Evolutionary conservation across 2,329 filamentous ascomycete genomes (phyloP).

Genomic region (Tolypocladium amazonense): DNA sequence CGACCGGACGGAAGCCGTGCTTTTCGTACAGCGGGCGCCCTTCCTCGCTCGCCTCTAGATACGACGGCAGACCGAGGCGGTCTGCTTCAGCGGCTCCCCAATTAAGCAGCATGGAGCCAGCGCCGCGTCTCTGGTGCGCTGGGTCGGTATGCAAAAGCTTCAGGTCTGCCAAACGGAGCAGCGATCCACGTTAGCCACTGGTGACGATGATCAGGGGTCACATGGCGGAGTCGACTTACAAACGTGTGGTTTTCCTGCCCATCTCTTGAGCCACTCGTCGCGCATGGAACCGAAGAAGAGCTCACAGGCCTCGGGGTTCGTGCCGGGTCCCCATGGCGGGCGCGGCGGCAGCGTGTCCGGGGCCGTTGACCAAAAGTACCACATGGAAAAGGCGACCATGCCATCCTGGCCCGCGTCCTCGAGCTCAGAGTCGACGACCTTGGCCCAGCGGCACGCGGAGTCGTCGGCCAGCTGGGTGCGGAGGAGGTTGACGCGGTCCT

Average conservation of each 20-base stretch:
- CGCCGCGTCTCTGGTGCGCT: slow-evolving; percentile 23
- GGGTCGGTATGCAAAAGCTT: slow-evolving; percentile 27
- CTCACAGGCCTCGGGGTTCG: slow-evolving; percentile 22
- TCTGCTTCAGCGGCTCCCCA: slow-evolving; percentile 25
- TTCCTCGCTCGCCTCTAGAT: slow-evolving; percentile 23
- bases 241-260: slow-evolving; percentile 19
- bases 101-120: slow-evolving; percentile 20
- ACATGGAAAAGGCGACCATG: slow-evolving; percentile 24
- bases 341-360: slow-evolving; percentile 13
- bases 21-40: slow-evolving; percentile 23
- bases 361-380: slow-evolving; percentile 19
- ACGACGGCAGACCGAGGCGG: slow-evolving; percentile 21
- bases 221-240: slow-evolving; percentile 16
- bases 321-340: slow-evolving; percentile 15
- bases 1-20: slow-evolving; percentile 22
- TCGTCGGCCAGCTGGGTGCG: slow-evolving; percentile 10
- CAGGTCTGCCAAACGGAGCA: slow-evolving; percentile 16
- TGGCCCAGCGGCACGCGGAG: slow-evolving; percentile 20
- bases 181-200: not conserved
- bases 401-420: slow-evolving; percentile 13
- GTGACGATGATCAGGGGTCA: not conserved
- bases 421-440: slow-evolving; percentile 23
- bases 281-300: slow-evolving; percentile 20
- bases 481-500: slow-evolving; percentile 12
- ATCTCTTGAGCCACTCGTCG: slow-evolving; percentile 16